A percentile compares a stretch with the other conserved stretches of the same genome.
Conservation (phyloP, 2,329 filamentous ascomycete species). For the Oidium heveae region DNA sequence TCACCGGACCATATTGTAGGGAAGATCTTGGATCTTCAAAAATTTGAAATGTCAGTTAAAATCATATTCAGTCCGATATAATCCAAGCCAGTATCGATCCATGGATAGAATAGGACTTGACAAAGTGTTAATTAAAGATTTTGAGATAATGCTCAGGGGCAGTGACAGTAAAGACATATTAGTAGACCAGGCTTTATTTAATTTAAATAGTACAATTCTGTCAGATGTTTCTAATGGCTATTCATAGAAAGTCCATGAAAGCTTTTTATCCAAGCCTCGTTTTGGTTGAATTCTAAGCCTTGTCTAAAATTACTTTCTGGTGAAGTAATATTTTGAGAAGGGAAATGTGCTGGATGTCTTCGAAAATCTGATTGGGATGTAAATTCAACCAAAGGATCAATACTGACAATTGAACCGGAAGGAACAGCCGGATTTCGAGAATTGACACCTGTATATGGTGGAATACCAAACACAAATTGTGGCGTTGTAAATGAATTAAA, state of each 20-base stretch:
- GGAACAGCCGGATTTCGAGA: slow-evolving; percentile 16
- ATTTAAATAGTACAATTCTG: too few relatives aligned
- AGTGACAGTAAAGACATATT: too few relatives aligned
- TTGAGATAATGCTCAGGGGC: too few relatives aligned
- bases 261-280: slow-evolving; percentile 29
- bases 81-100: too few relatives aligned
- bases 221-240: slow-evolving; percentile 7
- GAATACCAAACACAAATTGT: slow-evolving; percentile 19
- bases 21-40: too few relatives aligned
- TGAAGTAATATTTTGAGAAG: slow-evolving; percentile 17
- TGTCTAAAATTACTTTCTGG: slow-evolving; percentile 18
- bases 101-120: too few relatives aligned
- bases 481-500: slow-evolving; percentile 3
- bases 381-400: slow-evolving; percentile 21
- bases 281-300: slow-evolving; percentile 17
- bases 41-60: too few relatives aligned
- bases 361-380: slow-evolving; percentile 20
- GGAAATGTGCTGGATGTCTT: slow-evolving; percentile 22
- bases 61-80: too few relatives aligned
- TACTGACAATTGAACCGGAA: slow-evolving; percentile 14
- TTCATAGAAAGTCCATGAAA: slow-evolving; percentile 54
- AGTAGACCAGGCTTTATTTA: too few relatives aligned
- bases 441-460: slow-evolving; percentile 19
- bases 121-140: too few relatives aligned
- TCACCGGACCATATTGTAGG: too few relatives aligned